Evolutionary conservation across 495 filamentous ascomycete species (phyloP), one percentile per base, ranked within the genome.

Genomic region (Penicillium antarcticum): DNA sequence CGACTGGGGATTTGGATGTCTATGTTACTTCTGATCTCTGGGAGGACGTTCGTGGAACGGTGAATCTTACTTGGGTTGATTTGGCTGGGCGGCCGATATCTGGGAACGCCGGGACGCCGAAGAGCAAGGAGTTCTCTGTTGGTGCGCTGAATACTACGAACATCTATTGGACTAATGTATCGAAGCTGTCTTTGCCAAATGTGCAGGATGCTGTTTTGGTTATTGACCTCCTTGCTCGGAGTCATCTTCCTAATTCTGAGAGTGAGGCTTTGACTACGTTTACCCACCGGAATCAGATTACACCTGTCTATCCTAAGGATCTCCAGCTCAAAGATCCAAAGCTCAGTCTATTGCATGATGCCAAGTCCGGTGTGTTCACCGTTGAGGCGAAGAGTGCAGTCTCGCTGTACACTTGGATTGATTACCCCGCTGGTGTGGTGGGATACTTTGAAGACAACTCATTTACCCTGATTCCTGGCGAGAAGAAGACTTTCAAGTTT

Each of bases 331-430:
- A 78, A 2, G 80, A 87, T 53, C 85, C 85, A 0, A 70, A 76
- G 0, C 45, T 87, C 0, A 61, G 57, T 3, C 54, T 87, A 2
- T 63, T 62, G 4, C 76, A 78, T 45, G 62, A 77, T 44, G 53
- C 48, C 0, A 14, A 36, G 0, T 62, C 60, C 0, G 55, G 61
- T 6, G 70, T 65, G 6, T 87, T 87, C 54, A 79, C 76, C 0
- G 76, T 87, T 1, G 68, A 78, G 40, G 83, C 85, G 0, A 78
- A 72, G 32, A 74, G 55, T 21, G 84, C 79, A 0, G 73, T 84
- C 0, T 83, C 85, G 1, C 72, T 84, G 10, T 87, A 84, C 72
- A 85, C 84, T 4, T 88, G 85, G 85, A 67, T 88, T 2, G 81
- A 82, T 49, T 74, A 85, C 43, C 79, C 79, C 1, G 70, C 75